These are phyloP conservation scores for Paecilomyces sp. DNA, from an alignment of 2,329 filamentous ascomycete species.

Conservation along the genomic window DNA sequence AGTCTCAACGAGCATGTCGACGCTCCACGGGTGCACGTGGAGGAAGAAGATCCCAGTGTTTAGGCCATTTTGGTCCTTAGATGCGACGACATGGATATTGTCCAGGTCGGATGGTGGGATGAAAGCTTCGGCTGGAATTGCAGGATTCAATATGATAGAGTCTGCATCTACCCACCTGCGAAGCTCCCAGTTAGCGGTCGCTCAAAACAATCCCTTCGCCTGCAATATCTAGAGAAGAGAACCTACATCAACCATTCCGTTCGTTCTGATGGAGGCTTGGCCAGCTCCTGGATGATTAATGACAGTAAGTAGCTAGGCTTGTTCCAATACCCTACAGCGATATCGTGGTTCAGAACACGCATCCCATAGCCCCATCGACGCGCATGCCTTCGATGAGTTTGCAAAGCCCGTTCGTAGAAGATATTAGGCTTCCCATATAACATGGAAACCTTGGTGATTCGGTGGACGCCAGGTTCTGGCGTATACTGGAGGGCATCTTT, in stretches of 20 bases:
- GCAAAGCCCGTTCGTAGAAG: constrained; percentile 28
- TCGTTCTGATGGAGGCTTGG: constrained; percentile 20
- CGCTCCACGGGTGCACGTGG: constrained; percentile 22
- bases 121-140: constrained; percentile 23
- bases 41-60: constrained; percentile 27
- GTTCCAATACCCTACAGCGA: constrained; percentile 28
- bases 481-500: background rate
- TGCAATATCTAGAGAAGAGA: background rate
- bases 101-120: constrained; percentile 19
- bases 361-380: constrained; percentile 28
- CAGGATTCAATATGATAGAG: constrained; percentile 22
- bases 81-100: constrained; percentile 22
- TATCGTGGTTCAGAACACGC: constrained; percentile 22
- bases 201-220: background rate
- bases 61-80: constrained; percentile 22
- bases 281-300: constrained; percentile 25
- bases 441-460: constrained; percentile 26
- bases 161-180: constrained; percentile 26
- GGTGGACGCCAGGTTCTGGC: background rate
- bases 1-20: constrained; percentile 18
- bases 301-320: constrained; percentile 23
- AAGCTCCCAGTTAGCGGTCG: background rate
- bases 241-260: constrained; percentile 30
- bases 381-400: constrained; percentile 27
- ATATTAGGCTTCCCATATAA: constrained; percentile 23